Evolutionary conservation across 1,284 basidiomycete species (phyloP), one percentile per base, ranked within the genome.

Genomic region (Rhodotorula sp.): DNA sequence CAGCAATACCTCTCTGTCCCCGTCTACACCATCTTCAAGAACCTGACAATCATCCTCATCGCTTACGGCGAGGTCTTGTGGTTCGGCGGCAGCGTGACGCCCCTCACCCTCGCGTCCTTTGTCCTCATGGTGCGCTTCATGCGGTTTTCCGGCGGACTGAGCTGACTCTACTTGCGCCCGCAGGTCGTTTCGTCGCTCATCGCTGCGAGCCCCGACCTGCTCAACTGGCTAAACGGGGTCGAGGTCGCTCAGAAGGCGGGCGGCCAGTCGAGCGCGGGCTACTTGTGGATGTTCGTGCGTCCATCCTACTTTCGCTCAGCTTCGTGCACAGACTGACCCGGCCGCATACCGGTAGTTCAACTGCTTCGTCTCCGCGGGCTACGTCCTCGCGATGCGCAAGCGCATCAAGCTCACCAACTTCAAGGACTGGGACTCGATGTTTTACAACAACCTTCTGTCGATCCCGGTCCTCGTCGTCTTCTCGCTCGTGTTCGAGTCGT

Each of bases 1-100:
- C 78, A 96, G 92, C 94, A 96, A 92, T 92, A 88, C 82, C 85
- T 97, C 61, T 90, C 88, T 73, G 96, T 97, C 81, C 94, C 94
- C 0, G 89, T 96, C 39, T 83, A 83, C 78, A 83, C 97, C 6
- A 99, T 99, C 77, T 99, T 99, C 88, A 99, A 99, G 84, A 99
- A 99, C 82, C 82, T 99, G 78, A 97, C 97, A 39, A 99, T 99
- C 80, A 98, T 99, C 77, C 87, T 99, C 50, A 99, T 99, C 80
- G 94, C 97, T 9, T 98, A 99, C 81, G 97, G 97, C 53, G 97
- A 99, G 83, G 91, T 97, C 15, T 83, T 98, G 72, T 98, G 95
- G 95, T 99, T 99, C 81, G 92, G 89, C 70, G 95, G 95, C 48
- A 86, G 94, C 51, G 90, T 99, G 53, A 96, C 94, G 0, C 87